Evolutionary conservation across 768 basidiomycete genomes (phyloP), one percentile per base, ranked within the genome.

Genomic region (Strobilomyces confusus): DNA sequence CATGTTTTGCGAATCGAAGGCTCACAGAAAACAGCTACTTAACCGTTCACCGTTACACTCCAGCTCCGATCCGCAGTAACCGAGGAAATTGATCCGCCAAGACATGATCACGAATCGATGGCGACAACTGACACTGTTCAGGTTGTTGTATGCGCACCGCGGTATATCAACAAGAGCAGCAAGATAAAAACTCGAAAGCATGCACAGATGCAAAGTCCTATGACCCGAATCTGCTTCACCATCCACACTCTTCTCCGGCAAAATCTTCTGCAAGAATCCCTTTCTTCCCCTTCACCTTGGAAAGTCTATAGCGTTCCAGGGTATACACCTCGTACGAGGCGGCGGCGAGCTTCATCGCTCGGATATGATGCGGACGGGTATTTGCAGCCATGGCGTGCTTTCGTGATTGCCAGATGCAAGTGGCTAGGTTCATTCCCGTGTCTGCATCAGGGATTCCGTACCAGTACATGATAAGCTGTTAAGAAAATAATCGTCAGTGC

Each of bases 331-430:
- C 88, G 67, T 93, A 97, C 2, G 87, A 84, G 4, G 71, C 69
- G 9, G 80, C 81, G 0, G 95, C 88, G 5, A 95, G 80, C 55
- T 75, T 80, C 84, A 92, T 92, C 2, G 95, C 95, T 36, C 77
- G 77, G 51, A 87, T 78, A 63, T 98, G 95, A 52, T 87, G 78
- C 14, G 91, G 92, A 7, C 85, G 80, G 0, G 83, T 80, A 59
- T 83, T 92, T 1, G 94, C 94, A 4, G 83, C 84, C 25, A 84
- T 72, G 5, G 95, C 95, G 56, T 93, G 87, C 59, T 80, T 79
- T 7, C 94, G 84, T 38, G 88, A 91, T 71, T 89, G 86, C 95
- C 95, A 98, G 38, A 98, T 87, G 73, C 95, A 98, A 17, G 94
- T 97, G 9, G 95, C 93, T 49, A 97, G 81, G 69, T 98, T 98